Evolutionary conservation across 768 basidiomycete genomes (phyloP), one percentile per base, ranked within the genome.

Genomic region (Tulasnella sp.): DNA sequence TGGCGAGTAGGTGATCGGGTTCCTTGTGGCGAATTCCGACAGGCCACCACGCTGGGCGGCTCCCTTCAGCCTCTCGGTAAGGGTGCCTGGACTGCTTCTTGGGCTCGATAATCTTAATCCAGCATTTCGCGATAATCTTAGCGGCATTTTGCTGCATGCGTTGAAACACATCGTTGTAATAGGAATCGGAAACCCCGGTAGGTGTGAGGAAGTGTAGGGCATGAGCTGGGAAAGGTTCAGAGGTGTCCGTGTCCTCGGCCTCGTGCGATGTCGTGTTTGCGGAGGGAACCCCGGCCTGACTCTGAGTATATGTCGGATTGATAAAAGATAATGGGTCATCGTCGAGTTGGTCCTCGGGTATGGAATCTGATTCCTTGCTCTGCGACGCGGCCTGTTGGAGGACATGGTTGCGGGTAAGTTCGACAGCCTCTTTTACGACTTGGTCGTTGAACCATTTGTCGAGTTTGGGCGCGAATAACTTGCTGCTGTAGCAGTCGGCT

Each of bases 51-150:
- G 68, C 74, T 0, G 84, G 84, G 73, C 81, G 82, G 19, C 77
- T 70, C 34, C 80, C 81, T 39, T 84, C 83, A 9, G 83, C 84
- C 67, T 81, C 79, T 75, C 82, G 82, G 79, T 84, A 85, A 40
- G 82, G 84, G 76, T 77, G 82, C 36, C 80, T 80, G 71, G 81
- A 81, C 77, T 82, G 81, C 78, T 84, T 85, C 77, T 82, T 81
- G 5, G 84, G 84, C 79, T 84, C 83, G 76, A 84, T 82, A 49
- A 83, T 79, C 78, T 84, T 84, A 80, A 84, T 83, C 84, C 84
- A 85, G n/a, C 79, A 80, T 77, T 83, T 83, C 78, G 81, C 81
- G 67, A 85, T 80, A 58, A 82, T 78, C 78, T 84, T 84, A 79
- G 81, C 82, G 1, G 81, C 81, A 31, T 79, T 79, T 75, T 83